phyloP scores from a whole-genome alignment of 2,329 filamentous ascomycete genomes.

The Aspergillus texensis region DNA sequence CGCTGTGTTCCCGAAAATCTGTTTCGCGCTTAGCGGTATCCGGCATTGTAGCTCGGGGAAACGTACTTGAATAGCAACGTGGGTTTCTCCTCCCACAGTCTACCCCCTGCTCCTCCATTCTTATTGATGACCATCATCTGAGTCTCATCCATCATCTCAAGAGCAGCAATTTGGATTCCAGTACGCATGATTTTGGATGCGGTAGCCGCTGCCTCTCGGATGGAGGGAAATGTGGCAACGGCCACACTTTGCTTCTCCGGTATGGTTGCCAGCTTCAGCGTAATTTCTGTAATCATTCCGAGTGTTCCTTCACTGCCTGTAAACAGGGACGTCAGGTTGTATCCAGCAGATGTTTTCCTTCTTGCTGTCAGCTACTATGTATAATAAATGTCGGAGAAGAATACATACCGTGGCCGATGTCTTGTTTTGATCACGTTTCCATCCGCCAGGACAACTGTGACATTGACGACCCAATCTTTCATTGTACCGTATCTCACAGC shows the following conservation, averaged over 20 bases:
- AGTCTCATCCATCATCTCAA: conserved; percentile 64
- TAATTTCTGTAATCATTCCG: conserved; percentile 69
- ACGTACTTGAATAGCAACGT: conserved; percentile 44
- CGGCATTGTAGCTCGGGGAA: neutral
- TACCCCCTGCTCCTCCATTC: conserved; percentile 58
- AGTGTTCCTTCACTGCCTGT: conserved; percentile 70
- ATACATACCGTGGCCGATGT: conserved; percentile 11
- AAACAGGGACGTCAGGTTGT: conserved; percentile 68
- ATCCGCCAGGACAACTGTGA: conserved; percentile 71
- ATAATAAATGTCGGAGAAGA: neutral
- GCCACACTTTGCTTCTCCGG: conserved; percentile 65
- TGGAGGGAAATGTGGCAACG: conserved; percentile 58
- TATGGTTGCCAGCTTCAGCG: conserved; percentile 64
- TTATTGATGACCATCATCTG: conserved; percentile 66
- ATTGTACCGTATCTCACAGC: conserved; percentile 70
- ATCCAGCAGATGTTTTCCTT: conserved; percentile 68
- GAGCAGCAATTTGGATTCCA: conserved; percentile 61
- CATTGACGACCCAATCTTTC: conserved; percentile 72
- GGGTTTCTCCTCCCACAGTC: conserved; percentile 34
- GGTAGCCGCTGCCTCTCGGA: conserved; percentile 63
- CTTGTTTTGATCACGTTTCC: conserved; percentile 69
- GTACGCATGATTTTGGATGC: conserved; percentile 64
- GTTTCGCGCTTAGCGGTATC: neutral
- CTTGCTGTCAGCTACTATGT: conserved; percentile 28
- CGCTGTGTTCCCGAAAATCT: conserved; percentile 69